Evolutionary conservation across 192 early-diverging fungal genomes (phyloP), one percentile per base, ranked within the genome.

Genomic region (Gamsiella multidivaricata): DNA sequence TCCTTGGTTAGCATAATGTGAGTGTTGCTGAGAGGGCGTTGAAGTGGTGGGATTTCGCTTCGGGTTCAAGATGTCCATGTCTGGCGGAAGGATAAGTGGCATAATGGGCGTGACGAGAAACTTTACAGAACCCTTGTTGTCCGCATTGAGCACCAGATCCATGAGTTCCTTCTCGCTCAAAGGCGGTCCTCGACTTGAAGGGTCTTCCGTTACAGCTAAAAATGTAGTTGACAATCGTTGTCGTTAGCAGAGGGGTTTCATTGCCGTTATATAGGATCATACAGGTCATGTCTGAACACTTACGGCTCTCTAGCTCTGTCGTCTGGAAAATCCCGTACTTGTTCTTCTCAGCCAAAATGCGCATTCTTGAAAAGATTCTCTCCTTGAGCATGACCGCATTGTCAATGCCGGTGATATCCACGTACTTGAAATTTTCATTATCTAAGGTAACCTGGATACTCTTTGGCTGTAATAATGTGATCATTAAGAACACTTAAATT

Each of bases 271-370:
- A 18, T 10, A 31, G 31, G 0, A 31, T 54, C 25, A 26, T 14
- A n/a, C n/a, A n/a, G n/a, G n/a, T n/a, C n/a, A n/a, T n/a, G n/a
- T n/a, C n/a, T n/a, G n/a, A n/a, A n/a, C n/a, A 70, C 74, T 64
- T 69, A 78, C 74, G 74, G 46, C 59, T 54, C n/a, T 66, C 74
- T 14, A 78, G 74, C 11, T 78, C 74, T 5, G 65, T 78, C 0
- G 74, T 78, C 43, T 78, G 65, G 46, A 78, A 78, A 6, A 78
- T 68, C 2, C 74, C 74, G 49, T 78, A 78, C 39, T 78, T 78
- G 66, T 78, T 78, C 66, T 78, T 78, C 25, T 78, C 74, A 5
- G 74, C 74, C 31, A 69, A 43, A 26, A 78, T 78, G 17, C 60
- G 67, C 74, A 78, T 78, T n/a, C 66, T 46, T n/a, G 65, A 69